Percentiles rank a stretch among this genome's conserved stretches.
These are phyloP conservation scores for Aeminium ludgeri DNA, from an alignment of 495 filamentous ascomycete genomes.

Conservation along the genomic window DNA sequence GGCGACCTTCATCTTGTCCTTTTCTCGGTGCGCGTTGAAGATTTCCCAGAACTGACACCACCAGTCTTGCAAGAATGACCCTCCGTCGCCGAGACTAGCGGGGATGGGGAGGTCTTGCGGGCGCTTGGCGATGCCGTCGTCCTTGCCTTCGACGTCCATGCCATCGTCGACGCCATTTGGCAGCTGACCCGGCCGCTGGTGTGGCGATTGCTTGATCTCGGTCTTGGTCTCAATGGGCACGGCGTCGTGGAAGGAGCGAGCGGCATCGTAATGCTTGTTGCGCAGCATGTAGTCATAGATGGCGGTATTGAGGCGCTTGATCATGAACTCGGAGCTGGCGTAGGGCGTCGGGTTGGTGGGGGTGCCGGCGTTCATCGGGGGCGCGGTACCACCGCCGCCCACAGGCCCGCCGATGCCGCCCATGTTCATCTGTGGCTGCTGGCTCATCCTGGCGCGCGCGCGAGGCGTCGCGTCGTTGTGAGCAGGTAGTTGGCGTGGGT, in stretches of 20 bases:
- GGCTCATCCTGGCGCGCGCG: conserved; percentile 13
- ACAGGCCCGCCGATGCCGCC: conserved; percentile 18
- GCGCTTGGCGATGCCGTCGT: conserved; percentile 48
- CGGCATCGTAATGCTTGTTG: conserved; percentile 63
- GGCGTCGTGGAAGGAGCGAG: conserved; percentile 53
- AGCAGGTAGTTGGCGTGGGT: no score
- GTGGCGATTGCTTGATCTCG: conserved; percentile 17
- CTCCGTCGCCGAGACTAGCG: conserved; percentile 45
- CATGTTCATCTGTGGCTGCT: conserved; percentile 17
- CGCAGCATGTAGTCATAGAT: conserved; percentile 95
- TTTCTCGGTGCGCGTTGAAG: conserved; percentile 56
- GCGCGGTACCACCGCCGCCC: conserved; percentile 7
- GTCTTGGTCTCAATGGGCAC: conserved; percentile 15
- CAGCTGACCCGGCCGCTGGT: conserved; percentile 17
- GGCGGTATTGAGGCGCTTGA: conserved; percentile 58
- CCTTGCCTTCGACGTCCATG: conserved; percentile 72
- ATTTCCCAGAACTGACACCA: conserved; percentile 96
- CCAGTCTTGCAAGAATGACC: conserved; percentile 83
- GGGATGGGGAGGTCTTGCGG: conserved; percentile 68
- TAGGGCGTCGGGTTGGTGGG: conserved; percentile 1
- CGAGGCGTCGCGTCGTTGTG: no score
- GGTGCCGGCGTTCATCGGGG: conserved; percentile 7
- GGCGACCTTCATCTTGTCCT: conserved; percentile 29
- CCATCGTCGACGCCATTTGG: conserved; percentile 62
- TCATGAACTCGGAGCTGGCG: neutral